Base-by-base conservation (phyloP, 441 rosid genomes). In the Manihot esculenta region DNA sequence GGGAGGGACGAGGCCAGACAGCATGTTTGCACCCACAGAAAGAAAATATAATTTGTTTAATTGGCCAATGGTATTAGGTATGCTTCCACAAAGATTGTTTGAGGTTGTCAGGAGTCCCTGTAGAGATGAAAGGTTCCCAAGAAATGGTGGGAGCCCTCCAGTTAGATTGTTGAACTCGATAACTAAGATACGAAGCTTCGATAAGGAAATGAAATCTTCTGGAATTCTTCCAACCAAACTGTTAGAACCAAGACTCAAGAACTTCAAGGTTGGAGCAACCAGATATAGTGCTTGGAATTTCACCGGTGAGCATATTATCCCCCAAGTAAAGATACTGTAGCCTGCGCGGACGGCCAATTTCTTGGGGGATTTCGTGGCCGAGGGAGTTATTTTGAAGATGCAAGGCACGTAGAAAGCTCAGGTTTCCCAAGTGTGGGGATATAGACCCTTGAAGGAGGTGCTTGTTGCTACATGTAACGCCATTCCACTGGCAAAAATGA, bases 401-500 rank as follows among this genome's bases (percentile, higher is more conserved):
- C 1, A 56, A 24, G 23, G 9, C 65, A 7, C 24, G 58, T 15
- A 72, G 71, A 49, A 67, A 73, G 55, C 45, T 58, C 17, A 49
- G 66, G 50, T 66, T 66, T 41, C 60, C 58, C 41, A 66, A 17
- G 53, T 59, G 38, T 3, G 66, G 60, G 1, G 76, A 66, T 35
- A 48, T 66, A 5, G 76, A 57, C 2, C 71, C 71, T 11, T 27
- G 33, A 27, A 73, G 76, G 10, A 23, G 68, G 54, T 68, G 78
- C 26, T 21, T 48, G 9, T 24, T 12, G 21, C 64, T 10, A 10
- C 74, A 72, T 0, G 49, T 49, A 21, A 74, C 67, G 2, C 72
- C 59, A 0, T 55, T 10, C 74, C 76, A 68, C 30, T 53, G 64
- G 42, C 82, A 79, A 14, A 79, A 75, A 26, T 64, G 74, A 10